phyloP scores from a whole-genome alignment of 1,284 basidiomycete genomes.

The Ganoderma multipileum region DNA sequence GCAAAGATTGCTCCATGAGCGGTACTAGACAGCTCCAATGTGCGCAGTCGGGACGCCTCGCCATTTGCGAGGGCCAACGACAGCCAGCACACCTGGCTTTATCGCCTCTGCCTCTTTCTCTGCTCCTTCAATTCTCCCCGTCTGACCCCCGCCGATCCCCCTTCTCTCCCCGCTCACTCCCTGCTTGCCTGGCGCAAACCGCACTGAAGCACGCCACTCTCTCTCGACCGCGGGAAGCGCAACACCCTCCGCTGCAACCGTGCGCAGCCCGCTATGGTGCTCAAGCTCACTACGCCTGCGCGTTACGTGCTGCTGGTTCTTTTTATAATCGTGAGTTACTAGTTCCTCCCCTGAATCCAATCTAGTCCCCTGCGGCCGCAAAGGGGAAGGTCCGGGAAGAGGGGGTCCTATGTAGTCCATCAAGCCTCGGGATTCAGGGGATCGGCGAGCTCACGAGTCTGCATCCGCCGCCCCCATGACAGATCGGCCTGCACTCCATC shows the following conservation, averaged over 20 bases:
- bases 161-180: background rate
- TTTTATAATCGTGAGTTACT: slow-evolving; percentile 35
- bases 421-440: no score
- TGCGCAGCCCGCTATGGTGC: slow-evolving; percentile 12
- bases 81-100: background rate
- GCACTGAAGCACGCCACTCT: background rate
- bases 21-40: background rate
- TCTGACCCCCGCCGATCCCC: background rate
- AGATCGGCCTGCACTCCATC: slow-evolving; percentile 45
- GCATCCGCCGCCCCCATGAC: background rate
- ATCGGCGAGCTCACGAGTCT: slow-evolving; percentile 9
- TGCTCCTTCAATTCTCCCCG: background rate
- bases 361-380: background rate
- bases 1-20: background rate
- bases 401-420: background rate
- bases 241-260: background rate
- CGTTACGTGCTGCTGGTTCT: slow-evolving; percentile 39
- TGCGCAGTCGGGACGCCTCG: background rate
- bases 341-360: slow-evolving; percentile 9
- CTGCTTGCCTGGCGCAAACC: background rate
- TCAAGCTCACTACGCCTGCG: slow-evolving; percentile 36
- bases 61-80: background rate
- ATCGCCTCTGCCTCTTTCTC: background rate
- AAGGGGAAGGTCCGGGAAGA: background rate
- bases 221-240: background rate